Base-by-base conservation (phyloP, 257 asterid genomes). In the Handroanthus guayacan region DNA sequence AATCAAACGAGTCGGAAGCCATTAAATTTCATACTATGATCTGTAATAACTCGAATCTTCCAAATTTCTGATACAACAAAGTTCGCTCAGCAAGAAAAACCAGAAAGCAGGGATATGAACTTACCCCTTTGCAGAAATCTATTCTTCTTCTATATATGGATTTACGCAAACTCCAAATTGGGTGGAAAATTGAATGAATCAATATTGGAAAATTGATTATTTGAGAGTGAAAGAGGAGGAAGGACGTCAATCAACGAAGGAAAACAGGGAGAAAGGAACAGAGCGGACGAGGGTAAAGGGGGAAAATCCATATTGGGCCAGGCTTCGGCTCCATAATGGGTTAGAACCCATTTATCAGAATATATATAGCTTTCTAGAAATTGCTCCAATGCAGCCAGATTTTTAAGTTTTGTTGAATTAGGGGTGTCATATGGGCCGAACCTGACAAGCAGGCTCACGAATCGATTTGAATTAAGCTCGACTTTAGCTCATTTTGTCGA, bases 261-360 rank as follows among this genome's bases (percentile, higher is more conserved):
- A 54, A 41, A 71, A 58, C 60, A 12, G 17, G 2, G 41, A 57
- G 44, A 20, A 14, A 45, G n/a, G 25, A 5, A 61, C 73, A 67
- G 58, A 6, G 25, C 38, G 58, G 62, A 54, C 67, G 62, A 78
- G 79, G 81, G 77, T 6, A 50, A 7, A 6, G 25, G 44, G 12
- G 78, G 57, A 54, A 62, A 41, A 41, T 77, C 54, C 56, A 12
- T n/a, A 31, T 51, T 75, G 85, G 78, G 82, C 78, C 67, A 47
- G 78, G 72, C 72, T 60, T 62, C 17, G 36, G 31, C 8, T n/a
- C 44, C 0, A 1, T 50, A 39, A 38, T 78, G 72, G 72, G 58
- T 71, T 47, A 2, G 41, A 39, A 52, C 70, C 69, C 52, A 41
- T 43, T 9, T 65, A 16, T 17, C 17, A 5, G 36, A 9, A 18